These are phyloP conservation scores for Serendipita sp. DNA, from an alignment of 768 basidiomycete species.

Conservation along the genomic window DNA sequence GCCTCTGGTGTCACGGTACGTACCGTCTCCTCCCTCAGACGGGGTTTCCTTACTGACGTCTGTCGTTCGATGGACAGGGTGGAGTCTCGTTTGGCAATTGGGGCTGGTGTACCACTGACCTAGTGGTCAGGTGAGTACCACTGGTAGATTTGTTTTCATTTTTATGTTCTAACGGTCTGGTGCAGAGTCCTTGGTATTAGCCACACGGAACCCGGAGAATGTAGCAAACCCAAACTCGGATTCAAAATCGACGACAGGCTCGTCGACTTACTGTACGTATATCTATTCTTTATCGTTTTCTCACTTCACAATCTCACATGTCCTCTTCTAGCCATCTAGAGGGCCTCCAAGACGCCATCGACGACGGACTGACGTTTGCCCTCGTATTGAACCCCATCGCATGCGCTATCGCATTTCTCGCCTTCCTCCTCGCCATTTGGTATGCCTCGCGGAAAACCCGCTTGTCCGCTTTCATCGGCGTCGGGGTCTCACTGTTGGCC, in stretches of 20 bases:
- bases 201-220: slow-evolving; percentile 25
- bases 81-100: slow-evolving; percentile 42
- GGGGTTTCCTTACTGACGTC: neutral
- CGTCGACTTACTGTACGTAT: slow-evolving; percentile 28
- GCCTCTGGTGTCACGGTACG: slow-evolving; percentile 18
- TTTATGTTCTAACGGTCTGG: slow-evolving; percentile 11
- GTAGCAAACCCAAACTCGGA: slow-evolving; percentile 34
- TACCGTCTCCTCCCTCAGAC: neutral
- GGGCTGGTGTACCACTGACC: slow-evolving; percentile 41
- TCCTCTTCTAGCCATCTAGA: slow-evolving; percentile 20
- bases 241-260: slow-evolving; percentile 39
- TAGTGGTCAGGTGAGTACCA: slow-evolving; percentile 28
- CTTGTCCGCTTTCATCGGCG: slow-evolving; percentile 24
- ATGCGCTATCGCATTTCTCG: slow-evolving; percentile 34
- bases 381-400: slow-evolving; percentile 43
- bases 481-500: slow-evolving; percentile 24
- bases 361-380: slow-evolving; percentile 29
- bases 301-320: slow-evolving; percentile 8
- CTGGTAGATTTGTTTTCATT: slow-evolving; percentile 6
- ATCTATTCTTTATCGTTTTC: slow-evolving; percentile 8
- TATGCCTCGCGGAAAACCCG: slow-evolving; percentile 28
- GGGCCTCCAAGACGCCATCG: slow-evolving; percentile 27
- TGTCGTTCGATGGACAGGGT: slow-evolving; percentile 10
- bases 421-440: slow-evolving; percentile 30
- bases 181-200: slow-evolving; percentile 29